Evolutionary conservation across 2,329 filamentous ascomycete species (phyloP).

Genomic region (Venturia carpophila): DNA sequence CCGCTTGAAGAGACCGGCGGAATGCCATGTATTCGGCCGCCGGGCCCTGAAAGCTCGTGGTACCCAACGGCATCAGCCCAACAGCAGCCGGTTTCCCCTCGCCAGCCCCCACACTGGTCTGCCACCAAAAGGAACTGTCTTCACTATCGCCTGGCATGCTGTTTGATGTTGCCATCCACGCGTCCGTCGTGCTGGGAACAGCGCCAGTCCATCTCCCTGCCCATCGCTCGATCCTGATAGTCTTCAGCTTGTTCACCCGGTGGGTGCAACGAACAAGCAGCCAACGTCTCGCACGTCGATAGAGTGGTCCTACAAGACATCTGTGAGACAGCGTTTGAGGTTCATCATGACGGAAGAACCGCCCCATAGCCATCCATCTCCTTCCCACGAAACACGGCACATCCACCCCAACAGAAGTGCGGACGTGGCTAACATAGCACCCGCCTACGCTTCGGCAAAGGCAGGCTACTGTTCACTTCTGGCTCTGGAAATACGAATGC

Average conservation of each 20-base stretch:
- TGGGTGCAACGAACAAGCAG: not conserved
- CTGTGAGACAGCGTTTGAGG: not conserved
- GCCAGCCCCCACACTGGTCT: not conserved
- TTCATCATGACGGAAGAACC: not conserved
- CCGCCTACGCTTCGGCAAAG: not conserved
- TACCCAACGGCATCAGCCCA: not conserved
- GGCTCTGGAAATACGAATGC: not conserved
- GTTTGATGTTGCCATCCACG: not conserved
- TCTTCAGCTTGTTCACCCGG: not conserved
- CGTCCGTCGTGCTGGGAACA: not conserved
- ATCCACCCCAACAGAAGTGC: not conserved
- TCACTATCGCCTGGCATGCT: not conserved
- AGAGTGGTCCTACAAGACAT: not conserved
- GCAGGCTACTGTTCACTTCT: not conserved
- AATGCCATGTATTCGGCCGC: not conserved
- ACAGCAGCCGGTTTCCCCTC: not conserved
- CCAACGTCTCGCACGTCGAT: not conserved
- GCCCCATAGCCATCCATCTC: not conserved
- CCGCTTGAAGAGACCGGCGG: not conserved
- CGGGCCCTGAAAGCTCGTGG: not conserved
- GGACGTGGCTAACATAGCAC: not conserved
- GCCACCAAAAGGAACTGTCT: constrained; percentile 4
- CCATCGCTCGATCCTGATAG: not conserved
- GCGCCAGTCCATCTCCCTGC: not conserved
- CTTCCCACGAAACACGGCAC: not conserved